phyloP scores from a whole-genome alignment of 179 eudicot species.

The Actinidia arguta region DNA sequence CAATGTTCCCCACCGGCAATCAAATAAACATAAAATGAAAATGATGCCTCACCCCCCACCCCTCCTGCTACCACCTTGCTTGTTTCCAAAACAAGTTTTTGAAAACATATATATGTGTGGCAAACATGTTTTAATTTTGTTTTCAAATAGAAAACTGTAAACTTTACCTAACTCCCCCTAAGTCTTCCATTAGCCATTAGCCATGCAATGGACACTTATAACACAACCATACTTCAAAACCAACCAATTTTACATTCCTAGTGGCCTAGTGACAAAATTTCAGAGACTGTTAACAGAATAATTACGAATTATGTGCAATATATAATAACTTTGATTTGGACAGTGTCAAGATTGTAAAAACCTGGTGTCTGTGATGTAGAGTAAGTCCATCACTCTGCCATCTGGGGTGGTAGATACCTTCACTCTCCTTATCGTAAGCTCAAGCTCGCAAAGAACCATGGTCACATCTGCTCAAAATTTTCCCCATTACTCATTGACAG shows the following conservation, averaged over 20 bases:
- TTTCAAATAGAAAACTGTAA: too few species aligned
- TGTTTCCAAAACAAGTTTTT: too few species aligned
- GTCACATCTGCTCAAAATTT: slow-evolving; percentile 74
- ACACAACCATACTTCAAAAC: too few species aligned
- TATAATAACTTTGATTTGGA: background rate
- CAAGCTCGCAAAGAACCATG: slow-evolving; percentile 78
- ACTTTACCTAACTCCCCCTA: too few species aligned
- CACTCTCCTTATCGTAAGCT: slow-evolving; percentile 79
- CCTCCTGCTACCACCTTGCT: too few species aligned
- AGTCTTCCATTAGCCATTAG: too few species aligned
- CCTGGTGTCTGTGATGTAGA: slow-evolving; percentile 91
- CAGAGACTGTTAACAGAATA: background rate
- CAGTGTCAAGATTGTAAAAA: slow-evolving; percentile 22
- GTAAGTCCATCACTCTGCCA: slow-evolving; percentile 87
- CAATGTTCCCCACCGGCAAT: background rate
- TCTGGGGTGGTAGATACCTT: slow-evolving; percentile 96
- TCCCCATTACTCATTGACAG: slow-evolving; percentile 9
- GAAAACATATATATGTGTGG: too few species aligned
- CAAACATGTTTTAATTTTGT: too few species aligned
- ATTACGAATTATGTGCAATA: background rate
- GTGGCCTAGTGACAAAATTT: too few species aligned
- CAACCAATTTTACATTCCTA: too few species aligned
- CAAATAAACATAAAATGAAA: background rate
- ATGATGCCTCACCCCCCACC: too few species aligned
- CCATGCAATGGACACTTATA: too few species aligned